phyloP scores from a whole-genome alignment of 192 early-diverging fungal genomes.

The Linnemannia exigua region DNA sequence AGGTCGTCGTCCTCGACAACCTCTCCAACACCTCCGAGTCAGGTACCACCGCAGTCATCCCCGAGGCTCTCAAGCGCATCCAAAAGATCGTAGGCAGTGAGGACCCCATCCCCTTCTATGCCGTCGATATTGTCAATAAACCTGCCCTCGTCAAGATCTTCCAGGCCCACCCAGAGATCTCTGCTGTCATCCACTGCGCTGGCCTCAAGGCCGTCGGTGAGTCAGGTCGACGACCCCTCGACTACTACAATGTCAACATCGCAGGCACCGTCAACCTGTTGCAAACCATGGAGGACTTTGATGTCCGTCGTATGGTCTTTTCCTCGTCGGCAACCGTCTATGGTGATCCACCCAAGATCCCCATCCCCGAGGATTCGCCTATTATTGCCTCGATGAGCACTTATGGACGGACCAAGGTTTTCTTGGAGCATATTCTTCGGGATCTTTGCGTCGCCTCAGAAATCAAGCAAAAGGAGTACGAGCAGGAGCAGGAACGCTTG shows the following conservation, averaged over 20 bases:
- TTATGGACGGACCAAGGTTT: slow-evolving; percentile 96
- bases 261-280: slow-evolving; percentile 88
- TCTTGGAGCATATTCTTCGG: slow-evolving; percentile 85
- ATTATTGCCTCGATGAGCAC: slow-evolving; percentile 86
- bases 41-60: neutral
- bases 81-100: slow-evolving; percentile 18
- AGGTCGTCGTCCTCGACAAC: slow-evolving; percentile 95
- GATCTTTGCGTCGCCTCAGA: slow-evolving; percentile 75
- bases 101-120: slow-evolving; percentile 77
- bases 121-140: slow-evolving; percentile 84
- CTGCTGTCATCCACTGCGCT: slow-evolving; percentile 86
- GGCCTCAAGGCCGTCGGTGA: slow-evolving; percentile 93
- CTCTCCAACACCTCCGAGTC: slow-evolving; percentile 75
- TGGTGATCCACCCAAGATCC: slow-evolving; percentile 78
- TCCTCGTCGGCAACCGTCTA: slow-evolving; percentile 96
- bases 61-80: slow-evolving; percentile 41
- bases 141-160: slow-evolving; percentile 81
- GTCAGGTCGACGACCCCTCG: slow-evolving; percentile 80
- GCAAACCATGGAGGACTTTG: slow-evolving; percentile 83
- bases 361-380: slow-evolving; percentile 77
- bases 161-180: slow-evolving; percentile 69
- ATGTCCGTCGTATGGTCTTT: slow-evolving; percentile 92
- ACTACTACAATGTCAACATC: slow-evolving; percentile 96
- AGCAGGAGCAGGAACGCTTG: neutral
- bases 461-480: slow-evolving; percentile 44